A percentile compares a stretch with the other conserved stretches of the same genome.
phyloP scores from a whole-genome alignment of 2,329 filamentous ascomycete genomes.

The Rugonectria rugulosa region DNA sequence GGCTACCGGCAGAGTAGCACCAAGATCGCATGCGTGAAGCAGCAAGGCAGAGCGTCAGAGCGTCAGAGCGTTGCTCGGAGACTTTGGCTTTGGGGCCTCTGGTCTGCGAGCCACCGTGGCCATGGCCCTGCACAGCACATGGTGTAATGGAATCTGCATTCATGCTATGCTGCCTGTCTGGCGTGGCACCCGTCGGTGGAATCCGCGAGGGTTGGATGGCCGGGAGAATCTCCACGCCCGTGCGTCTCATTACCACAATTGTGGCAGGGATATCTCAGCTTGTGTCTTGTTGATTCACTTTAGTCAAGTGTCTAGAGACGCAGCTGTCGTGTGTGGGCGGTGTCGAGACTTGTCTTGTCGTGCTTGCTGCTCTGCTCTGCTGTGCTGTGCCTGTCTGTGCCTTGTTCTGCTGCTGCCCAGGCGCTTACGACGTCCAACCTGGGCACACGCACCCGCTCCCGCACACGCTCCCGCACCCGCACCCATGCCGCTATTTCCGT shows the following conservation, averaged over 20 bases:
- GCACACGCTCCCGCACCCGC: too few species aligned
- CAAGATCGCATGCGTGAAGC: neutral
- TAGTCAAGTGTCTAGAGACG: too few species aligned
- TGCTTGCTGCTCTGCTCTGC: too few species aligned
- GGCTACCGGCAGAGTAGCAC: neutral
- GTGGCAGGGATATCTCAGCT: neutral
- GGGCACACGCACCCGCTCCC: too few species aligned
- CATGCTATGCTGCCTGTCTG: slow-evolving; percentile 1
- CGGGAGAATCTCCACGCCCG: neutral
- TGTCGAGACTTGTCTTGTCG: too few species aligned
- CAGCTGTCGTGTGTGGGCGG: too few species aligned
- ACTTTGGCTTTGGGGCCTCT: neutral
- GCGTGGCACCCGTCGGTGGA: neutral
- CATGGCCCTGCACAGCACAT: neutral
- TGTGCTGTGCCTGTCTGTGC: too few species aligned
- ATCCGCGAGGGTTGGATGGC: neutral
- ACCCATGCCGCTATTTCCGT: too few species aligned
- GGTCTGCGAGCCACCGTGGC: neutral
- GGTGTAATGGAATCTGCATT: neutral
- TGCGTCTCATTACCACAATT: neutral
- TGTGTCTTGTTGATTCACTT: neutral
- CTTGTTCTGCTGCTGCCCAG: too few species aligned
- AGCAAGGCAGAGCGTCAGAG: too few species aligned
- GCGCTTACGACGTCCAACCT: too few species aligned
- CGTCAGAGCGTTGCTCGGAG: too few species aligned